phyloP scores from a whole-genome alignment of 495 filamentous ascomycete species.

The Xylaria curta region DNA sequence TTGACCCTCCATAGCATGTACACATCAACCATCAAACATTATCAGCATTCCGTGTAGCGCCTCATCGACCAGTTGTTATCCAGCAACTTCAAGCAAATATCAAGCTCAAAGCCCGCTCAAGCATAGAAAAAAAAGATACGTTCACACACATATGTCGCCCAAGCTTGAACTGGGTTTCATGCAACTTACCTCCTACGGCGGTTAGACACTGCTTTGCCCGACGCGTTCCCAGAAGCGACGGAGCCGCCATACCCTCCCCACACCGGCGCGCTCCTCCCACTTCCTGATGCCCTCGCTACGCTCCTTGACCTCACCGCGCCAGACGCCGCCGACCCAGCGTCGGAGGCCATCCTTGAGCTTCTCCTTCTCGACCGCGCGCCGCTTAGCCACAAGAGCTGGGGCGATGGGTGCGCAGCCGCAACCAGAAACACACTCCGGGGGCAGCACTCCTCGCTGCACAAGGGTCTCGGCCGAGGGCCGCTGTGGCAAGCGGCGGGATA shows the following conservation, averaged over 20 bases:
- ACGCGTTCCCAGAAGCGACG: conserved; percentile 60
- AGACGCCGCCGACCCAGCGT: conserved; percentile 56
- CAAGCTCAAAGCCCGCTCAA: neutral
- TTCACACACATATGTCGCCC: neutral
- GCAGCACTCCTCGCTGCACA: conserved; percentile 53
- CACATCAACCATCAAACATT: neutral
- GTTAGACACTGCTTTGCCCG: conserved; percentile 33
- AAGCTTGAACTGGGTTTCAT: neutral
- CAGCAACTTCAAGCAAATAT: conserved; percentile 15
- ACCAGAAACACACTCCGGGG: conserved; percentile 51
- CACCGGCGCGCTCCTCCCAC: conserved; percentile 51
- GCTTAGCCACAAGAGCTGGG: conserved; percentile 51
- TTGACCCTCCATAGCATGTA: neutral
- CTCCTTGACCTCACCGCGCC: conserved; percentile 49
- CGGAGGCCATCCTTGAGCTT: conserved; percentile 61
- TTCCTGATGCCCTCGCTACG: conserved; percentile 46
- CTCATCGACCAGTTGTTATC: neutral
- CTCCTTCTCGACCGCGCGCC: conserved; percentile 59
- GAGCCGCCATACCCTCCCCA: conserved; percentile 58
- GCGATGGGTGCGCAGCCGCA: conserved; percentile 38
- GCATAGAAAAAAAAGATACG: neutral
- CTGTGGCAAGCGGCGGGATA: conserved; percentile 50
- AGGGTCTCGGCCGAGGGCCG: conserved; percentile 52
- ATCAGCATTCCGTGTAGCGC: neutral
- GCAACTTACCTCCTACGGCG: neutral